Base-by-base conservation (phyloP, 148 eudicot species). In the Amaranthus cruentus region DNA sequence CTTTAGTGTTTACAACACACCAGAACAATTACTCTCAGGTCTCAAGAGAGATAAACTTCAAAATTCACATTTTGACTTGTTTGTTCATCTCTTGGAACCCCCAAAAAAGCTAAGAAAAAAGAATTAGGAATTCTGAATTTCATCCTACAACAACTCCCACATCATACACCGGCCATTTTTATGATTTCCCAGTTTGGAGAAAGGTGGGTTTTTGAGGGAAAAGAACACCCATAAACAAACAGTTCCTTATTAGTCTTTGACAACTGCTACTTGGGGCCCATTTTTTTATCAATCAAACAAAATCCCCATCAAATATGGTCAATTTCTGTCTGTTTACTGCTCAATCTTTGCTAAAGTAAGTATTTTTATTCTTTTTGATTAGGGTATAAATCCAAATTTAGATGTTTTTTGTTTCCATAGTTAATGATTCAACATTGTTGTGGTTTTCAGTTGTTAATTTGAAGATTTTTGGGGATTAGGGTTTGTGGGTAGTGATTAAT, bases 401-500 rank as follows among this genome's bases (percentile, higher is more conserved):
- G 51, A 73, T 68, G 70, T 57, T 15, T 7, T n/a, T 28, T 54
- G 68, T 13, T 62, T 75, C 66, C 7, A 8, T 0, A 44, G 72
- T 68, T 54, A 47, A 53, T 79, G 81, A 68, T 78, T 77, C 64
- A 64, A 15, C 77, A 51, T 73, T 69, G 55, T 70, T 71, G 47
- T 43, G 47, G 71, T 75, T 75, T 28, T 70, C 59, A 61, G 81
- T 73, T 73, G 77, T 59, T 68, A 48, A 53, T 59, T 77, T 81
- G 75, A 55, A 71, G 72, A 52, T 44, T 81, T 80, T 70, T 44
- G 75, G 69, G 78, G 70, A 53, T 75, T 79, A 83, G 86, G 85
- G 85, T 82, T 82, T 81, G 9, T 81, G 77, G 78, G 80, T 72
- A 70, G 68, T 76, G 77, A 64, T 70, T 71, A 54, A 71, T 67